Evolutionary conservation across 768 basidiomycete species (phyloP).

Genomic region (Solioccasus polychromus): DNA sequence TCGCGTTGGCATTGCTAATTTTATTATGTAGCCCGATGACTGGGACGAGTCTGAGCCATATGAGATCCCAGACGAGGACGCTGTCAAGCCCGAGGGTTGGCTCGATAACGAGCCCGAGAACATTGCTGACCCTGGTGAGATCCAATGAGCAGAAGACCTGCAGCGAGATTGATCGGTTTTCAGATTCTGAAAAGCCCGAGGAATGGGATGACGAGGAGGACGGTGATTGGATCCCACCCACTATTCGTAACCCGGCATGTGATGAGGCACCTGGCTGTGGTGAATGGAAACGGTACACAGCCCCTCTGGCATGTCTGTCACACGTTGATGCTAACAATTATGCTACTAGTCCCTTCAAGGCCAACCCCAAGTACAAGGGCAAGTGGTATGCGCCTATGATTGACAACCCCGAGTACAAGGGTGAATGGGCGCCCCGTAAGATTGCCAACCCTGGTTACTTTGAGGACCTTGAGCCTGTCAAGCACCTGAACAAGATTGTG

Average conservation of each 20-base stretch:
- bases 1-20: neutral
- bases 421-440: slow-evolving; percentile 88
- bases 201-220: slow-evolving; percentile 99
- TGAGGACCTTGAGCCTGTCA: slow-evolving; percentile 81
- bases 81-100: slow-evolving; percentile 93
- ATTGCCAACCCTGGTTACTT: slow-evolving; percentile 90
- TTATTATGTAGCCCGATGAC: slow-evolving; percentile 67
- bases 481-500: slow-evolving; percentile 83
- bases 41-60: slow-evolving; percentile 98
- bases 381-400: slow-evolving; percentile 95
- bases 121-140: slow-evolving; percentile 83
- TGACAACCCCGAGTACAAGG: slow-evolving; percentile 97
- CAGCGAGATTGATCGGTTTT: neutral
- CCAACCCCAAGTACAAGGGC: slow-evolving; percentile 96
- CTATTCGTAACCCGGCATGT: slow-evolving; percentile 87
- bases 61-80: slow-evolving; percentile 85
- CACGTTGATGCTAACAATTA: neutral
- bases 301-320: neutral
- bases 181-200: slow-evolving; percentile 91
- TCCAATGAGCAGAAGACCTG: neutral
- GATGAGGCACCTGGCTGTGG: slow-evolving; percentile 90
- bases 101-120: slow-evolving; percentile 79
- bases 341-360: slow-evolving; percentile 65
- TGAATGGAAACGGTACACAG: slow-evolving; percentile 75
- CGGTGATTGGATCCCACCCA: slow-evolving; percentile 95